Evolutionary conservation across 2,329 filamentous ascomycete genomes (phyloP).

Genomic region (Sporothrix phasma): DNA sequence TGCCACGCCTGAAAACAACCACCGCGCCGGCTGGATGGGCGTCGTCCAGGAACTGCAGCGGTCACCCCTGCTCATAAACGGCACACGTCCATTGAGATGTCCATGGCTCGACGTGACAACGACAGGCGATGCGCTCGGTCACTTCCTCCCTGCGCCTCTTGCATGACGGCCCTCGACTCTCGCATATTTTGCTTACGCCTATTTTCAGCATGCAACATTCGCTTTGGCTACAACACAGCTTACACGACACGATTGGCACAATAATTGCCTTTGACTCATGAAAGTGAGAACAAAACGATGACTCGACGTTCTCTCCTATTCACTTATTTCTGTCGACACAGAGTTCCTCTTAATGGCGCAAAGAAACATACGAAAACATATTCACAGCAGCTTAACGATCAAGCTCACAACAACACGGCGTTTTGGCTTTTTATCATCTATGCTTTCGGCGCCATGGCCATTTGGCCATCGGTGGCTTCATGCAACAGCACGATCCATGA

Average conservation of each 20-base stretch:
- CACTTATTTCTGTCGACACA: background rate
- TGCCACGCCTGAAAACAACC: conserved; percentile 36
- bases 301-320: background rate
- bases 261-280: background rate
- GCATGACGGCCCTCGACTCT: background rate
- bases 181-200: background rate
- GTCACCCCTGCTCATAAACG: conserved; percentile 51
- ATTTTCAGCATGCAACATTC: background rate
- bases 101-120: conserved; percentile 31
- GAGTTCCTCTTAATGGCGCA: background rate
- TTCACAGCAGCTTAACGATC: background rate
- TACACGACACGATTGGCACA: background rate
- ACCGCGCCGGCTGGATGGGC: conserved; percentile 50
- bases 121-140: background rate
- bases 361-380: background rate
- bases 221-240: background rate
- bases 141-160: background rate
- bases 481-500: background rate
- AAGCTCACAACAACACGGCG: conserved; percentile 6
- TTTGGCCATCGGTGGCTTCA: background rate
- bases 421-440: background rate
- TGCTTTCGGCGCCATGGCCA: too few species aligned
- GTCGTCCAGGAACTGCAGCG: conserved; percentile 54
- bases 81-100: conserved; percentile 51
- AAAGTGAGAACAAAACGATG: background rate